Evolutionary conservation across 139 green algal genomes (phyloP).

Genomic region (Auxenochlorella protothecoides): DNA sequence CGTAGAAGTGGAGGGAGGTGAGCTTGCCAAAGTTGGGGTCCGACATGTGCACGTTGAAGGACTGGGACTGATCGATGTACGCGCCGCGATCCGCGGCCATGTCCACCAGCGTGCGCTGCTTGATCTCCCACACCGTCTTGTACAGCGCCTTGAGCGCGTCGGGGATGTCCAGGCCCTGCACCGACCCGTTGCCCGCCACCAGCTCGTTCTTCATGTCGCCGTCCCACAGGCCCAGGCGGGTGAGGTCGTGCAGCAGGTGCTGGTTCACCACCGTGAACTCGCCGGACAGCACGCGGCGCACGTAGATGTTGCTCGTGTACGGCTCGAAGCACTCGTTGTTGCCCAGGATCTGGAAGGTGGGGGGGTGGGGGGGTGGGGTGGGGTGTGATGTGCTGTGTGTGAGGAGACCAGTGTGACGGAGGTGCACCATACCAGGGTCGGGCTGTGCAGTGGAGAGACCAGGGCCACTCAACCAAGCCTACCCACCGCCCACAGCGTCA

Average conservation of each 20-base stretch:
- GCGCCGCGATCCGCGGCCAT: slow-evolving; percentile 96
- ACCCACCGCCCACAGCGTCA: no score
- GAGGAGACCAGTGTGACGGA: no score
- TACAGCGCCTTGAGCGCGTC: slow-evolving; percentile 88
- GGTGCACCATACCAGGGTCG: no score
- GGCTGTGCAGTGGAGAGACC: no score
- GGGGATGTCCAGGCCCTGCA: slow-evolving; percentile 74
- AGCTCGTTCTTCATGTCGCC: slow-evolving; percentile 90
- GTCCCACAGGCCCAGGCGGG: slow-evolving; percentile 79
- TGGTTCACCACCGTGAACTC: slow-evolving; percentile 96
- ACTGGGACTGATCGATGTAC: slow-evolving; percentile 97
- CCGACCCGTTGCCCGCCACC: slow-evolving; percentile 70
- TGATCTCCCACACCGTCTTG: slow-evolving; percentile 99
- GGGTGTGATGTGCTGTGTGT: no score
- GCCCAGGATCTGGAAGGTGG: slow-evolving; percentile 55
- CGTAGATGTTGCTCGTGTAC: slow-evolving; percentile 99
- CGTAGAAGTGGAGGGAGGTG: slow-evolving; percentile 96
- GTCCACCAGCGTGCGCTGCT: slow-evolving; percentile 91
- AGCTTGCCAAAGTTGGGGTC: slow-evolving; percentile 99
- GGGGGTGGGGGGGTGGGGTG: slow-evolving; percentile 5
- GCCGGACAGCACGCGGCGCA: slow-evolving; percentile 87
- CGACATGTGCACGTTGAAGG: slow-evolving; percentile 98
- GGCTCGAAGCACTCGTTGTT: slow-evolving; percentile 99
- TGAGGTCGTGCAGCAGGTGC: slow-evolving; percentile 93
- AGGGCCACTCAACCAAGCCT: no score